A percentile compares a stretch with the other conserved stretches of the same genome.
Evolutionary conservation across 2,329 filamentous ascomycete genomes (phyloP).

Genomic region (Xylaria sp.): DNA sequence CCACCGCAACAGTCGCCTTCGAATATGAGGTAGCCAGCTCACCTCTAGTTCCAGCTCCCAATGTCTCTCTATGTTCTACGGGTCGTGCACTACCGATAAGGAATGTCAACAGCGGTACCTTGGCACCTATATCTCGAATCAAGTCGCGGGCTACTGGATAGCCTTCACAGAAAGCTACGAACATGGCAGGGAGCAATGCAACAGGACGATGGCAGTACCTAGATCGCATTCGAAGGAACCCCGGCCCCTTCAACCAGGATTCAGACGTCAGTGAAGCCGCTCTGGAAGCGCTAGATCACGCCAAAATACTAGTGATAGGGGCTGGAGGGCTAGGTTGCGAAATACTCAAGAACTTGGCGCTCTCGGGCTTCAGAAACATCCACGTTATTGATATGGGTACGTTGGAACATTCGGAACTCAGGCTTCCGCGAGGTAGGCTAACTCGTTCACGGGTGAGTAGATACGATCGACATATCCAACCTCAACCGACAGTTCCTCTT

Average conservation of each 20-base stretch:
- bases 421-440: slow-evolving; percentile 8
- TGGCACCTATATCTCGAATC: neutral
- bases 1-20: neutral
- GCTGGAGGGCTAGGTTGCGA: slow-evolving; percentile 96
- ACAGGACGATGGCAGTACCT: slow-evolving; percentile 76
- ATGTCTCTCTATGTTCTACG: no score
- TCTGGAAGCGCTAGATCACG: slow-evolving; percentile 69
- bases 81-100: neutral
- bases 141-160: neutral
- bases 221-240: slow-evolving; percentile 79
- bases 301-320: slow-evolving; percentile 84
- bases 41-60: neutral
- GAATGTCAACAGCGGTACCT: neutral
- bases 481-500: slow-evolving; percentile 98
- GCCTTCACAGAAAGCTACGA: neutral
- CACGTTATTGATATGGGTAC: slow-evolving; percentile 98
- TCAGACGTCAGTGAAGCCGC: slow-evolving; percentile 64
- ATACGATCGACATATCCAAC: slow-evolving; percentile 98
- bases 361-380: slow-evolving; percentile 96
- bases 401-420: slow-evolving; percentile 42
- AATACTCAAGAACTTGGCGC: slow-evolving; percentile 93
- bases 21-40: neutral
- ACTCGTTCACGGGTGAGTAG: slow-evolving; percentile 56
- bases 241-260: slow-evolving; percentile 84
- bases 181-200: slow-evolving; percentile 34